A percentile compares a stretch with the other conserved stretches of the same genome.
phyloP scores from a whole-genome alignment of 164 flowering plant genomes.

The Amborella trichopoda region DNA sequence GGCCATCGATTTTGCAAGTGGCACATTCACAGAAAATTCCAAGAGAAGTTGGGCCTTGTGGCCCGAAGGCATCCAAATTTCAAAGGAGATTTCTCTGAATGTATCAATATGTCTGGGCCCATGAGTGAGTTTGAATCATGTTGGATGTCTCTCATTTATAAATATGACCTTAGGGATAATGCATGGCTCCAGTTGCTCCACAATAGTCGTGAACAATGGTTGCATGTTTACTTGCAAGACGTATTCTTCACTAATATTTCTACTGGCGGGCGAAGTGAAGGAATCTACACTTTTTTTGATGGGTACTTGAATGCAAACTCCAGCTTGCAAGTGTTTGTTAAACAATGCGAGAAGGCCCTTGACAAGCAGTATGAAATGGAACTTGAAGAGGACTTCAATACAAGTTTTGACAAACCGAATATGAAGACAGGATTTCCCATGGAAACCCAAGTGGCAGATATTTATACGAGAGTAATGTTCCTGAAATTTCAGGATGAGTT shows the following conservation, averaged over 20 bases:
- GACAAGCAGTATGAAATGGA: background rate
- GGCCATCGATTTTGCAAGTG: conserved; percentile 78
- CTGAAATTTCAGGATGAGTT: background rate
- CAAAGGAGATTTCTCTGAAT: conserved; percentile 66
- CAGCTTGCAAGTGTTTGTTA: background rate
- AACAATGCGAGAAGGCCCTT: background rate
- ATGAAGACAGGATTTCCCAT: background rate
- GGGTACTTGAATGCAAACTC: background rate
- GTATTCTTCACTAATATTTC: background rate
- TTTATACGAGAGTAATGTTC: background rate
- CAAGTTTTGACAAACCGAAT: background rate
- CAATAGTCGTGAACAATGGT: background rate
- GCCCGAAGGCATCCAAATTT: conserved; percentile 46
- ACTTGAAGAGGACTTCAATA: background rate
- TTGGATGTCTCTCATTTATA: background rate
- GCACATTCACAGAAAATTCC: conserved; percentile 68
- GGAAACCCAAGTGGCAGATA: background rate
- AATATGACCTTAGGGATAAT: background rate
- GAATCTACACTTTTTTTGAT: background rate
- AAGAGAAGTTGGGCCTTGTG: conserved; percentile 57
- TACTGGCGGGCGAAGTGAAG: background rate
- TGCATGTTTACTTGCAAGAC: background rate
- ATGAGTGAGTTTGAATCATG: background rate
- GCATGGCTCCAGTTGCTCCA: background rate
- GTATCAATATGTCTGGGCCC: conserved; percentile 8